Evolutionary conservation across 1,139 yeast genomes (phyloP).

Genomic region (Saccharomyces hybrid): DNA sequence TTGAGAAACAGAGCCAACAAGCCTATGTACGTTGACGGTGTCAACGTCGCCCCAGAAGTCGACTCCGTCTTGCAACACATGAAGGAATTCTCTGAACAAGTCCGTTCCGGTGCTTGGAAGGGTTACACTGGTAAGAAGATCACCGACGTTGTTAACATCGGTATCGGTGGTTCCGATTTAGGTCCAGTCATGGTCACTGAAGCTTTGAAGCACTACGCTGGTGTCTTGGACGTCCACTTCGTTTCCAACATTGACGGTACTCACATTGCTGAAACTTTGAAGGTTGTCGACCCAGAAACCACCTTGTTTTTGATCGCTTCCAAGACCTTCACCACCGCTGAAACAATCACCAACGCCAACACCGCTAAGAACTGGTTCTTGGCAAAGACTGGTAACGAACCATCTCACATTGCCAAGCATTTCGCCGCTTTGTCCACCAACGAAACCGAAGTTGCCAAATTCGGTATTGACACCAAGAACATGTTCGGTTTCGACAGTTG

Average conservation of each 20-base stretch:
- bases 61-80: slow-evolving; percentile 86
- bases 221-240: slow-evolving; percentile 75
- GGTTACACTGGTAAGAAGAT: slow-evolving; percentile 94
- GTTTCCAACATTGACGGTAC: slow-evolving; percentile 99
- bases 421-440: slow-evolving; percentile 95
- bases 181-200: slow-evolving; percentile 99
- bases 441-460: slow-evolving; percentile 80
- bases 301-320: slow-evolving; percentile 93
- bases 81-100: slow-evolving; percentile 85
- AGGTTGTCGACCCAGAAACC: slow-evolving; percentile 74
- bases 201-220: slow-evolving; percentile 84
- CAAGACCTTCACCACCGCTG: slow-evolving; percentile 98
- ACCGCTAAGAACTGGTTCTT: slow-evolving; percentile 94
- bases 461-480: slow-evolving; percentile 94
- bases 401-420: slow-evolving; percentile 82
- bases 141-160: slow-evolving; percentile 92
- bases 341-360: slow-evolving; percentile 91
- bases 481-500: slow-evolving; percentile 98
- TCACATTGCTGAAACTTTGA: slow-evolving; percentile 85
- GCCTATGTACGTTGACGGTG: slow-evolving; percentile 83
- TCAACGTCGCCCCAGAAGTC: slow-evolving; percentile 83
- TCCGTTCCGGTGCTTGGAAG: slow-evolving; percentile 90
- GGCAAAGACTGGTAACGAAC: slow-evolving; percentile 52
- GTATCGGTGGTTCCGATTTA: slow-evolving; percentile 97
- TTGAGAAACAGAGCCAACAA: slow-evolving; percentile 83